These are phyloP conservation scores for Mortierella sp. DNA, from an alignment of 371 early-diverging fungal species.

Conservation along the genomic window DNA sequence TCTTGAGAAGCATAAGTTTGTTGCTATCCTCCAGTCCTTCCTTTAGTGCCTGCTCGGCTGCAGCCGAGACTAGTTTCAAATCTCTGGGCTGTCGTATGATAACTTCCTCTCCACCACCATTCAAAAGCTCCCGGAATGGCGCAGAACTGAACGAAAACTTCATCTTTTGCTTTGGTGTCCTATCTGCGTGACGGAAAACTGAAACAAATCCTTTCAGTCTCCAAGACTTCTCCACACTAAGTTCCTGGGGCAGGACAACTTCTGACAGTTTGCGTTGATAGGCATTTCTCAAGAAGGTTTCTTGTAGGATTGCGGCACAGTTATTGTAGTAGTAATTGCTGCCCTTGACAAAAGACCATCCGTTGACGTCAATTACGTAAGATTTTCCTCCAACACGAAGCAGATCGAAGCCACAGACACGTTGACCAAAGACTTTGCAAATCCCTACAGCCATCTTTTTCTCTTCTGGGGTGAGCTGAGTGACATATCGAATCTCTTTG, in stretches of 20 bases:
- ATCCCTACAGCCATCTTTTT: constrained; percentile 86
- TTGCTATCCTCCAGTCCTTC: constrained; percentile 66
- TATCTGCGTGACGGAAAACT: constrained; percentile 95
- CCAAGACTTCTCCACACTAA: constrained; percentile 87
- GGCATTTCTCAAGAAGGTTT: constrained; percentile 74
- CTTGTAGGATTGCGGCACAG: constrained; percentile 82
- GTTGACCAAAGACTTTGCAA: constrained; percentile 82
- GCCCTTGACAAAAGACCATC: constrained; percentile 99
- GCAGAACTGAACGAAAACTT: constrained; percentile 80
- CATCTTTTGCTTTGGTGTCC: constrained; percentile 97
- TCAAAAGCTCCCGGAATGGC: constrained; percentile 78
- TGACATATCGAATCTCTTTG: constrained; percentile 96
- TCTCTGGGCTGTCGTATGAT: constrained; percentile 84
- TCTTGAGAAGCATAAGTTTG: constrained; percentile 73
- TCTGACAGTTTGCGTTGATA: constrained; percentile 63
- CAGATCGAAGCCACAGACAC: constrained; percentile 97
- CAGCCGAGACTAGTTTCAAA: constrained; percentile 73
- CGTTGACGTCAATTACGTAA: constrained; percentile 99
- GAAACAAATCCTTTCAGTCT: constrained; percentile 92
- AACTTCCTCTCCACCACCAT: constrained; percentile 80
- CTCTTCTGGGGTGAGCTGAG: constrained; percentile 88
- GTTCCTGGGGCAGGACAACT: constrained; percentile 69
- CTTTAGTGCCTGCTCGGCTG: constrained; percentile 72
- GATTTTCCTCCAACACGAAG: constrained; percentile 88
- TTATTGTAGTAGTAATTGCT: constrained; percentile 94